Conservation (phyloP, 1,284 basidiomycete genomes). For the Apiotrichum montevideense region DNA sequence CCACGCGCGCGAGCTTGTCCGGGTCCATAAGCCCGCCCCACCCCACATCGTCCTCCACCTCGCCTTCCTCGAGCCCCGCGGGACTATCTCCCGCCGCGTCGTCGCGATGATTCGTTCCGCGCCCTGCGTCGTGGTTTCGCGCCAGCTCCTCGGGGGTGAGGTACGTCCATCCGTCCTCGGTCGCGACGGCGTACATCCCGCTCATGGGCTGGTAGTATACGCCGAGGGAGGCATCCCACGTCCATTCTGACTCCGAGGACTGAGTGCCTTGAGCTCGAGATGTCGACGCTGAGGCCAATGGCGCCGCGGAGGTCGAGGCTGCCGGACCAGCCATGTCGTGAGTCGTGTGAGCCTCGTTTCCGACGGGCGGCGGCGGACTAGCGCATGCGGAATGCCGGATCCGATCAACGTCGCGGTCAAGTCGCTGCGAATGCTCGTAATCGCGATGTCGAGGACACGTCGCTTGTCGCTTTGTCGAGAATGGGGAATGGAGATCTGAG, state of each 20-base stretch:
- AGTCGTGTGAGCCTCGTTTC: too few species aligned
- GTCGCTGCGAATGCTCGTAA: too few species aligned
- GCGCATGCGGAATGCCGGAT: too few species aligned
- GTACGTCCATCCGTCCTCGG: constrained; percentile 25
- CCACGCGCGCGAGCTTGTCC: constrained; percentile 26
- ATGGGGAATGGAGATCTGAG: too few species aligned
- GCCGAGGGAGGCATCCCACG: constrained; percentile 15
- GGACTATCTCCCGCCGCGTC: neutral
- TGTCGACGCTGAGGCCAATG: too few species aligned
- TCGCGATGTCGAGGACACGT: too few species aligned
- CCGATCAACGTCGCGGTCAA: too few species aligned
- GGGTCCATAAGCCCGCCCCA: constrained; percentile 45
- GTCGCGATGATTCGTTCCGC: neutral
- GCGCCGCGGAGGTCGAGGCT: too few species aligned
- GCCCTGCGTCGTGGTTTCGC: neutral
- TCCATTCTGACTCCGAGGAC: constrained; percentile 12
- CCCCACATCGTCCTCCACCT: constrained; percentile 42
- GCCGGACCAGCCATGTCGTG: too few species aligned
- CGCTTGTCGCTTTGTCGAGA: too few species aligned
- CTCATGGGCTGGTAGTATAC: constrained; percentile 28
- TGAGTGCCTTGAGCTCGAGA: too few species aligned
- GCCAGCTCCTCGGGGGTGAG: constrained; percentile 18
- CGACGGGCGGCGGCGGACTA: too few species aligned
- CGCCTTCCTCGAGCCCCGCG: constrained; percentile 33
- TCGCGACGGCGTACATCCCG: constrained; percentile 22